A percentile compares a stretch with the other conserved stretches of the same genome.
phyloP scores from a whole-genome alignment of 2,329 filamentous ascomycete species.

The Raffaelea deltoideospora region DNA sequence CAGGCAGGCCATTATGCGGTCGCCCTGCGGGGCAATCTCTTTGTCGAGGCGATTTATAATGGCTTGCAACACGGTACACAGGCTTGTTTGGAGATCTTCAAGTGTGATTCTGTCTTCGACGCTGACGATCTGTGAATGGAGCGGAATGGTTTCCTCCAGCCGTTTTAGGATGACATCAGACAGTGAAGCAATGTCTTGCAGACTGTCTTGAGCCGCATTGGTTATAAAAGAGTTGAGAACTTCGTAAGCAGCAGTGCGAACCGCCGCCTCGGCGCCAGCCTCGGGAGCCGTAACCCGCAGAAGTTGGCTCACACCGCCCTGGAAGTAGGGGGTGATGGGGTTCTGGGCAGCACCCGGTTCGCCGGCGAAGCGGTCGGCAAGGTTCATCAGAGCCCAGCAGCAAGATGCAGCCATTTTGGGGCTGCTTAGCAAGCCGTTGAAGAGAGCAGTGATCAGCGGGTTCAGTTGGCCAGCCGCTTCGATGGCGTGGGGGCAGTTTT shows the following conservation, averaged over 20 bases:
- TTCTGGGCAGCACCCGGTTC: slow-evolving; percentile 66
- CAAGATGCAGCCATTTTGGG: slow-evolving; percentile 96
- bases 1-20: slow-evolving; percentile 83
- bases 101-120: slow-evolving; percentile 92
- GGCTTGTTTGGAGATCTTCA: slow-evolving; percentile 94
- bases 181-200: slow-evolving; percentile 64
- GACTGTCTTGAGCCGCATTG: slow-evolving; percentile 76
- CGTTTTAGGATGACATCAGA: slow-evolving; percentile 83
- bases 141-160: slow-evolving; percentile 73
- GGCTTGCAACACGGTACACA: slow-evolving; percentile 79
- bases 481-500: slow-evolving; percentile 81
- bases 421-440: slow-evolving; percentile 76
- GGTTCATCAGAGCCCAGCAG: slow-evolving; percentile 98
- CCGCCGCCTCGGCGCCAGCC: slow-evolving; percentile 54
- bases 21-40: slow-evolving; percentile 78
- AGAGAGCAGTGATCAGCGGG: slow-evolving; percentile 73
- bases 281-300: slow-evolving; percentile 73
- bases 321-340: slow-evolving; percentile 80
- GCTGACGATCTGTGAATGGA: slow-evolving; percentile 88
- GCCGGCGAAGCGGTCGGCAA: slow-evolving; percentile 88
- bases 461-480: slow-evolving; percentile 73
- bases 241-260: slow-evolving; percentile 92
- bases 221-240: slow-evolving; percentile 90
- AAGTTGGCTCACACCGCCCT: slow-evolving; percentile 75
- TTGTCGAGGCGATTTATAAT: slow-evolving; percentile 85